Conservation (phyloP, 2,329 filamentous ascomycete genomes). For the Colletotrichum endophyticum region DNA sequence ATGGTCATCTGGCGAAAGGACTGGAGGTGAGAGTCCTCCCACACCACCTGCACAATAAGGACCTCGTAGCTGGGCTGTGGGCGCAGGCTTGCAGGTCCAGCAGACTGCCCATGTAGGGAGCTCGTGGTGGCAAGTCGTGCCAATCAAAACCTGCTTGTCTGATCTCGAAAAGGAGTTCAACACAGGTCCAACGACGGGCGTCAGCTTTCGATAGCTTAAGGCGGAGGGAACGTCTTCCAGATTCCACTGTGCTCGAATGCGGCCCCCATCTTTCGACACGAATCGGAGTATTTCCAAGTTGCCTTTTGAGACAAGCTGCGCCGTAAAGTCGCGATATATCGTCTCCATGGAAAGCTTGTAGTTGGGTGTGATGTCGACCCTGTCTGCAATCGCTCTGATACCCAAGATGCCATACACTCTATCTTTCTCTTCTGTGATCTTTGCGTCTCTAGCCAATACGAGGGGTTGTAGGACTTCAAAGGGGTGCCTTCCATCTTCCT, state of each 20-base stretch:
- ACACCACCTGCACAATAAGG: not conserved
- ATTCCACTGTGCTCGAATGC: not conserved
- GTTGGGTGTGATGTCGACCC: not conserved
- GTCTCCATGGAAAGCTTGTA: not conserved
- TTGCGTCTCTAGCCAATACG: not conserved
- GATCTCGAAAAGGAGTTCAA: not conserved
- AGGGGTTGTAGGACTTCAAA: not conserved
- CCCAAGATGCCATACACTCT: not conserved
- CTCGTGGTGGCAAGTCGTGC: not conserved
- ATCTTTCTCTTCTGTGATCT: not conserved
- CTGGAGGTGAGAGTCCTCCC: not conserved
- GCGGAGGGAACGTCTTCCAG: not conserved
- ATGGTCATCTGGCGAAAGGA: not conserved
- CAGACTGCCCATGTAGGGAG: not conserved
- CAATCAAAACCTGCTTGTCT: not conserved
- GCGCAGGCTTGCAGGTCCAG: not conserved
- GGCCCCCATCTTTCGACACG: not conserved
- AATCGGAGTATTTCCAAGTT: not conserved
- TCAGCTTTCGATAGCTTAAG: not conserved
- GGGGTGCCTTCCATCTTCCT: not conserved
- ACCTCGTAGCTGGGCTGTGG: not conserved
- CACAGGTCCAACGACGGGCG: not conserved
- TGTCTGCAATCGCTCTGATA: not conserved
- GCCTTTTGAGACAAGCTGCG: not conserved
- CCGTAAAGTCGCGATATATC: not conserved